Evolutionary conservation across 768 basidiomycete species (phyloP).

Genomic region (Suillus cothurnatus): DNA sequence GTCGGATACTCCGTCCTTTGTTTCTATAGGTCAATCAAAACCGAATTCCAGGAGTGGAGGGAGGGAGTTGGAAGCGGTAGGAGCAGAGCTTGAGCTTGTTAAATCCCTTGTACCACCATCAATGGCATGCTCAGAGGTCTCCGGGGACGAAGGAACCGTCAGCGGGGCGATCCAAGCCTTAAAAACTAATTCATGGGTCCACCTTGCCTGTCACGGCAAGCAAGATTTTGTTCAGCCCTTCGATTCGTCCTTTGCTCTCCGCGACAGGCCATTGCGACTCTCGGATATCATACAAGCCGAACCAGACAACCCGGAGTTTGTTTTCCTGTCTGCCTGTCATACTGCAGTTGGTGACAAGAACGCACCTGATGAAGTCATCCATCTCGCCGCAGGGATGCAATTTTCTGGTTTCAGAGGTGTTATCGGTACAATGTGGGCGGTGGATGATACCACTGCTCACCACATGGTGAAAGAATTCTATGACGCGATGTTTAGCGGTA

Average conservation of each 20-base stretch:
- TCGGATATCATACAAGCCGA: constrained; percentile 24
- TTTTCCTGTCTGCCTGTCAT: constrained; percentile 39
- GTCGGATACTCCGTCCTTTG: background rate
- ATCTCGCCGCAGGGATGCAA: constrained; percentile 38
- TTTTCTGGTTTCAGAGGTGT: constrained; percentile 38
- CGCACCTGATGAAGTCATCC: constrained; percentile 35
- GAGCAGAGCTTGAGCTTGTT: constrained; percentile 24
- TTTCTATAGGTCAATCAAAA: constrained; percentile 25
- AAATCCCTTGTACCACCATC: constrained; percentile 17
- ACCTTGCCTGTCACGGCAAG: constrained; percentile 35
- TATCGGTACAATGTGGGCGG: constrained; percentile 38
- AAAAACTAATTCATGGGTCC: constrained; percentile 26
- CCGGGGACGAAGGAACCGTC: constrained; percentile 16
- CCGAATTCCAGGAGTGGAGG: constrained; percentile 5
- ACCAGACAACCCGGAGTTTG: constrained; percentile 25
- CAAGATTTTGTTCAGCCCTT: constrained; percentile 26
- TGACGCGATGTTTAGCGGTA: constrained; percentile 15
- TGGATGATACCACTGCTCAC: constrained; percentile 26
- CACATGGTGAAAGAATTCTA: constrained; percentile 28
- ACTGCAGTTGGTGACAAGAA: constrained; percentile 25
- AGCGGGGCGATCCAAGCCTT: constrained; percentile 19
- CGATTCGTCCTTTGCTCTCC: constrained; percentile 27
- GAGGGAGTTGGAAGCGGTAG: constrained; percentile 17
- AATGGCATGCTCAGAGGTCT: constrained; percentile 18
- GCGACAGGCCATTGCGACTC: constrained; percentile 24